These are phyloP conservation scores for Phytophthora cryptogea DNA, from an alignment of 352 stramenopile genomes.

Conservation along the genomic window DNA sequence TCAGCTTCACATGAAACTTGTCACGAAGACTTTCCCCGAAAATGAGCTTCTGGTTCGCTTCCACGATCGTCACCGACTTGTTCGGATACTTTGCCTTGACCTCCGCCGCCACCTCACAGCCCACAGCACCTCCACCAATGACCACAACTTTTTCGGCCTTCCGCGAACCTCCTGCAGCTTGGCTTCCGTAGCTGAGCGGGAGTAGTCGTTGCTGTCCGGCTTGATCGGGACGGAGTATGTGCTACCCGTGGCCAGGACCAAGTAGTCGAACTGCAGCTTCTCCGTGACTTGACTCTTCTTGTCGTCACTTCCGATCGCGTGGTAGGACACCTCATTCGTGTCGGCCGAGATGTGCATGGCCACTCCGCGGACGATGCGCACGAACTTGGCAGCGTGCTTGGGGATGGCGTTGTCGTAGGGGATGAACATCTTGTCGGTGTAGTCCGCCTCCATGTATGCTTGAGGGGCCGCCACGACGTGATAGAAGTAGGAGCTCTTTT, in stretches of 20 bases:
- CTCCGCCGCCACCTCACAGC: slow-evolving; percentile 63
- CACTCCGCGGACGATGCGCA: slow-evolving; percentile 44
- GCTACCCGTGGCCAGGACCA: slow-evolving; percentile 65
- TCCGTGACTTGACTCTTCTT: slow-evolving; percentile 29
- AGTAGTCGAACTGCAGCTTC: slow-evolving; percentile 58
- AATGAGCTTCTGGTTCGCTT: slow-evolving; percentile 42
- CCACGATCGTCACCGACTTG: slow-evolving; percentile 66
- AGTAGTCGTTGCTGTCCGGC: slow-evolving; percentile 29
- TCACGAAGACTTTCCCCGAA: slow-evolving; percentile 31
- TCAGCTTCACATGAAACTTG: slow-evolving; percentile 37
- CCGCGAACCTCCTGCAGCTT: slow-evolving; percentile 42
- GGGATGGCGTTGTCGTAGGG: slow-evolving; percentile 66
- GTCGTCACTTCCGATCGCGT: slow-evolving; percentile 34
- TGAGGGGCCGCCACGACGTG: slow-evolving; percentile 50
- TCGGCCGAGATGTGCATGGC: slow-evolving; percentile 36
- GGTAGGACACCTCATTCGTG: slow-evolving; percentile 45
- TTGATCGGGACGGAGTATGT: slow-evolving; percentile 65
- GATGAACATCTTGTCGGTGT: slow-evolving; percentile 63
- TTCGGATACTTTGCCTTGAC: slow-evolving; percentile 57
- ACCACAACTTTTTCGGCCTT: slow-evolving; percentile 54
- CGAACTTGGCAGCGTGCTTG: slow-evolving; percentile 31
- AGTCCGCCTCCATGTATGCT: slow-evolving; percentile 53
- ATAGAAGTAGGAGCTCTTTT: slow-evolving; percentile 62
- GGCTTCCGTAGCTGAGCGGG: slow-evolving; percentile 29
- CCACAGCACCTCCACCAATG: slow-evolving; percentile 58